Conservation (phyloP, 345 rosid genomes). For the Angophora floribunda region DNA sequence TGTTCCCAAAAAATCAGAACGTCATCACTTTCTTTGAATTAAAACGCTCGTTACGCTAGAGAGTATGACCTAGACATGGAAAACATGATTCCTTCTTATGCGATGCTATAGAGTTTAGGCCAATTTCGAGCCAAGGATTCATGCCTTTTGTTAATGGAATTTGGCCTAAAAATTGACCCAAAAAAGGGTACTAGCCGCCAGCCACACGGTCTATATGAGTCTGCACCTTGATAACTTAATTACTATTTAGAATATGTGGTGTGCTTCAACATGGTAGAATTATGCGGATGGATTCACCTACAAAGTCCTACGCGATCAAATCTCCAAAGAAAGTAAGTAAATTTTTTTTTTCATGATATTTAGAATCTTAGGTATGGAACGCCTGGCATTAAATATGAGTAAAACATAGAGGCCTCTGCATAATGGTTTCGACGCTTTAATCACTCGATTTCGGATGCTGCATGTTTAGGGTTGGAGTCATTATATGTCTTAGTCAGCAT, state of each 20-base stretch:
- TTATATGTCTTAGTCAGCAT: neutral
- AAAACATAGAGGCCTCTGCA: neutral
- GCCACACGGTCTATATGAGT: too few relatives aligned
- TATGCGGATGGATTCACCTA: neutral
- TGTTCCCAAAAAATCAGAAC: neutral
- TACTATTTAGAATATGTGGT: too few relatives aligned
- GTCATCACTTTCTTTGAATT: neutral
- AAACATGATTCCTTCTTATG: neutral
- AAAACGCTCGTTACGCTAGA: neutral
- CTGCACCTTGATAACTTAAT: too few relatives aligned
- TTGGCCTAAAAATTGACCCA: neutral
- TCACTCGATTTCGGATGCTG: neutral
- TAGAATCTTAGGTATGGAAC: neutral
- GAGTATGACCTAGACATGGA: neutral
- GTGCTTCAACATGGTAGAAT: neutral
- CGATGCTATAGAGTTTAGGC: neutral
- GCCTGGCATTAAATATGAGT: neutral
- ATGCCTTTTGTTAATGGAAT: neutral
- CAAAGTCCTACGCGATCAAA: neutral
- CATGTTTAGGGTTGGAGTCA: neutral
- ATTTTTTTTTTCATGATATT: neutral
- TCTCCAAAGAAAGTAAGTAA: neutral
- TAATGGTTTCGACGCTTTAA: neutral
- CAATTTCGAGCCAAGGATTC: neutral
- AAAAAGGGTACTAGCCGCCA: too few relatives aligned